These are phyloP conservation scores for Fusarium kyushuense DNA, from an alignment of 2,329 filamentous ascomycete genomes.

Conservation along the genomic window DNA sequence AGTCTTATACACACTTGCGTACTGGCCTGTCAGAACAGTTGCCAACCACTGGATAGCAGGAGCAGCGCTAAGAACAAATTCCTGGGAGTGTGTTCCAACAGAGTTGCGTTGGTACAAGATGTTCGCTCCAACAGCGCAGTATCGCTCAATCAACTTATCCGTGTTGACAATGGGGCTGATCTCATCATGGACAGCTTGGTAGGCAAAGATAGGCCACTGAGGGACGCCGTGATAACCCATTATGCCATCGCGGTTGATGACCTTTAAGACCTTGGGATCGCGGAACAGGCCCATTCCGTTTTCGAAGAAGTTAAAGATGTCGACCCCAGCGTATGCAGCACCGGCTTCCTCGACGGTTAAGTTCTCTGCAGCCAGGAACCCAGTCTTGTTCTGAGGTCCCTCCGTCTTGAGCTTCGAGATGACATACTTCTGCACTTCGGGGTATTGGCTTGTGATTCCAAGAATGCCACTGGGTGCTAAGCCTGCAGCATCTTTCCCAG, in stretches of 20 bases:
- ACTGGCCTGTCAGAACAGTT: slow-evolving; percentile 23
- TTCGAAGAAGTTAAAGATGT: slow-evolving; percentile 38
- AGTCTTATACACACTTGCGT: slow-evolving; percentile 21
- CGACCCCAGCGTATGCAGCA: slow-evolving; percentile 10
- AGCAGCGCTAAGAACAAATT: slow-evolving; percentile 11
- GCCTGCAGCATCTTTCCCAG: slow-evolving; percentile 44
- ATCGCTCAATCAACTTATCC: slow-evolving; percentile 34
- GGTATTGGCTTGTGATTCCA: slow-evolving; percentile 42
- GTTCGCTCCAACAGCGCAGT: slow-evolving; percentile 38
- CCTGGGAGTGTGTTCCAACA: slow-evolving; percentile 30
- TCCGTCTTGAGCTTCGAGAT: slow-evolving; percentile 37
- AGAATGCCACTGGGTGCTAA: slow-evolving; percentile 39
- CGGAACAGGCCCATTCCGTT: slow-evolving; percentile 9
- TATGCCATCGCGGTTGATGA: slow-evolving; percentile 39
- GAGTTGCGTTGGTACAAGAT: slow-evolving; percentile 44
- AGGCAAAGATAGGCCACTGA: slow-evolving; percentile 40
- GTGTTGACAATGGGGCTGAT: slow-evolving; percentile 38
- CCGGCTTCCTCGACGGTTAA: slow-evolving; percentile 26
- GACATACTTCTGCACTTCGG: slow-evolving; percentile 29
- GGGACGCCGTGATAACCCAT: slow-evolving; percentile 47
- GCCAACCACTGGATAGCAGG: slow-evolving; percentile 36
- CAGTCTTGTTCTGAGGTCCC: slow-evolving; percentile 38
- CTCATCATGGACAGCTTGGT: slow-evolving; percentile 40
- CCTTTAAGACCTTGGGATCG: slow-evolving; percentile 11
- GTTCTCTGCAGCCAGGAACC: slow-evolving; percentile 35